Percentiles rank a stretch among this genome's conserved stretches.
Evolutionary conservation across 805 yeast species (phyloP).

Genomic region (Saccharomycopsis sp.): DNA sequence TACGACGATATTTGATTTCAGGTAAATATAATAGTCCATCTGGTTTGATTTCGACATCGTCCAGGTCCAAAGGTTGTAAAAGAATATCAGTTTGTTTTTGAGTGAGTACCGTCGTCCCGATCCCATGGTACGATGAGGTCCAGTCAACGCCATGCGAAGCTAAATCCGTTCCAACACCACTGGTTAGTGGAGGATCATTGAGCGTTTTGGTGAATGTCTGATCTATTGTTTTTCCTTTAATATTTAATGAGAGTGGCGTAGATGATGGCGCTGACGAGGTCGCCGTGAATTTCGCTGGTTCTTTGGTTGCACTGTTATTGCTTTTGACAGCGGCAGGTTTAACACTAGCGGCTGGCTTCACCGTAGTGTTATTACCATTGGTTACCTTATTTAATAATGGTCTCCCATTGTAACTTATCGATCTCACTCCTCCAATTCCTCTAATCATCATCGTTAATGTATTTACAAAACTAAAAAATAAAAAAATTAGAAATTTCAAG

Average conservation of each 20-base stretch:
- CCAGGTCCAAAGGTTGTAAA: constrained; percentile 50
- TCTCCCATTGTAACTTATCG: no score
- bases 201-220: not conserved
- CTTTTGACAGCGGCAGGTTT: no score
- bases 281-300: no score
- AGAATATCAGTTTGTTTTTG: constrained; percentile 53
- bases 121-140: constrained; percentile 82
- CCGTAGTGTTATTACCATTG: no score
- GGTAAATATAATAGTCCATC: constrained; percentile 91
- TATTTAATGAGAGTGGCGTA: not conserved
- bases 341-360: no score
- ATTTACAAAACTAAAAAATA: no score
- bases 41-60: constrained; percentile 89
- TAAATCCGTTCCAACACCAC: not conserved
- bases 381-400: no score
- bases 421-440: no score
- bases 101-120: constrained; percentile 74
- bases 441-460: no score
- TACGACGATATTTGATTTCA: constrained; percentile 89
- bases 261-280: not conserved
- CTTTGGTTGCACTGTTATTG: no score
- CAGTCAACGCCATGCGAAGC: constrained; percentile 54
- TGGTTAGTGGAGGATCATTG: not conserved
- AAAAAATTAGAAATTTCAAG: no score
- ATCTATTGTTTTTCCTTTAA: not conserved